These are phyloP conservation scores for Trichoderma aggressivum DNA, from an alignment of 2,329 filamentous ascomycete genomes.

Conservation along the genomic window DNA sequence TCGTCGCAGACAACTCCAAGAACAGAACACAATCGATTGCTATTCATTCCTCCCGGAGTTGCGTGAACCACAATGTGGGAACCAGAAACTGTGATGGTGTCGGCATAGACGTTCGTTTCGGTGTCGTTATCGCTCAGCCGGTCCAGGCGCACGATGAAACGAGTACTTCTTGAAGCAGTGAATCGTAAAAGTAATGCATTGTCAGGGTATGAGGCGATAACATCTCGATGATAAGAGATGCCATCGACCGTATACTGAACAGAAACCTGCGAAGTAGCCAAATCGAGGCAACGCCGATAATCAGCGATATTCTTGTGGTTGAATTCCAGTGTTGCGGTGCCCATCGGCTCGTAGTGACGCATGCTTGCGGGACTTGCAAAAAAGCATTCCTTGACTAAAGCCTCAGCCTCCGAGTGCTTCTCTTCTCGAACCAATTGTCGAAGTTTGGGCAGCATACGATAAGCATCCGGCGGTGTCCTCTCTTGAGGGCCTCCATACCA, in stretches of 20 bases:
- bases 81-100: not conserved
- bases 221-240: not conserved
- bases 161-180: not conserved
- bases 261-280: not conserved
- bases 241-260: not conserved
- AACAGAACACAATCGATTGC: not conserved
- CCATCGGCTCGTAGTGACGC: not conserved
- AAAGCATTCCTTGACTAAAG: not conserved
- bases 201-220: not conserved
- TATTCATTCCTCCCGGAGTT: not conserved
- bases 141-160: not conserved
- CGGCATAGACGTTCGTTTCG: not conserved
- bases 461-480: not conserved
- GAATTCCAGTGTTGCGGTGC: not conserved
- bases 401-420: not conserved
- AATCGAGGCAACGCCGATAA: not conserved
- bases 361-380: not conserved
- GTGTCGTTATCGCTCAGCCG: not conserved
- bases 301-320: not conserved
- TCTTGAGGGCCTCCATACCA: not conserved
- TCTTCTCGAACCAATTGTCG: not conserved
- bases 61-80: not conserved
- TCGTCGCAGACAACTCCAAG: not conserved
- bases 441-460: not conserved
- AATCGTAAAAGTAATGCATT: not conserved